Evolutionary conservation across 768 basidiomycete genomes (phyloP).

Genomic region (Russula sp.): DNA sequence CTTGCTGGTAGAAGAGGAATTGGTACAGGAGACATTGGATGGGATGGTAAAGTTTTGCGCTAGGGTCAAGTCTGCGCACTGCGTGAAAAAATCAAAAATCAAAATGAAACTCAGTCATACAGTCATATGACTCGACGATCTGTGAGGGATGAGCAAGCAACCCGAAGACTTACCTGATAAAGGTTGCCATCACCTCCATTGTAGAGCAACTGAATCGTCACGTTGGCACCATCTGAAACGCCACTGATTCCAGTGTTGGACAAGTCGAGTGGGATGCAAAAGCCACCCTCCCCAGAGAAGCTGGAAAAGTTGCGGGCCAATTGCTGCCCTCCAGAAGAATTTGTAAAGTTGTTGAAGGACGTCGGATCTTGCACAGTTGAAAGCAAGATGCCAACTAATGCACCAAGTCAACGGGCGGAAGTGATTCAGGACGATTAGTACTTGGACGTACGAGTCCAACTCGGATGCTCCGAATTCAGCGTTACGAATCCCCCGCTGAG

Average conservation of each 20-base stretch:
- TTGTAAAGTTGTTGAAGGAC: constrained; percentile 61
- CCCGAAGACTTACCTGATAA: constrained; percentile 53
- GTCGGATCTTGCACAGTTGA: constrained; percentile 58
- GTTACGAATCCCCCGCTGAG: constrained; percentile 58
- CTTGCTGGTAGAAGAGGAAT: constrained; percentile 30
- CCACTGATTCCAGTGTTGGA: constrained; percentile 46
- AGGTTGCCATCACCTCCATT: constrained; percentile 70
- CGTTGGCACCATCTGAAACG: constrained; percentile 61
- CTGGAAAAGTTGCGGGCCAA: constrained; percentile 49
- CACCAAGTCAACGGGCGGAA: constrained; percentile 16
- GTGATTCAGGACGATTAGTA: constrained; percentile 10
- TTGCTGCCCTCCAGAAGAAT: constrained; percentile 39
- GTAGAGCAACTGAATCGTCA: constrained; percentile 68
- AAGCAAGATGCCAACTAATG: constrained; percentile 51
- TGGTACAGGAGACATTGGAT: constrained; percentile 42
- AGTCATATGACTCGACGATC: too few species aligned
- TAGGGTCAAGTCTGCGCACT: constrained; percentile 82
- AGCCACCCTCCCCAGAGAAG: constrained; percentile 53
- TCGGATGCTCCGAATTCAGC: constrained; percentile 62
- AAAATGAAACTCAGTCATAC: neutral
- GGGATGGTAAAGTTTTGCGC: constrained; percentile 51
- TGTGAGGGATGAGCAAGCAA: neutral
- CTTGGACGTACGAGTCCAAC: constrained; percentile 52
- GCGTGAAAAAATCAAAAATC: neutral
- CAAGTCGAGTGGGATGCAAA: constrained; percentile 69